Evolutionary conservation across 1,284 basidiomycete genomes (phyloP).

Genomic region (Leccinum laetum): DNA sequence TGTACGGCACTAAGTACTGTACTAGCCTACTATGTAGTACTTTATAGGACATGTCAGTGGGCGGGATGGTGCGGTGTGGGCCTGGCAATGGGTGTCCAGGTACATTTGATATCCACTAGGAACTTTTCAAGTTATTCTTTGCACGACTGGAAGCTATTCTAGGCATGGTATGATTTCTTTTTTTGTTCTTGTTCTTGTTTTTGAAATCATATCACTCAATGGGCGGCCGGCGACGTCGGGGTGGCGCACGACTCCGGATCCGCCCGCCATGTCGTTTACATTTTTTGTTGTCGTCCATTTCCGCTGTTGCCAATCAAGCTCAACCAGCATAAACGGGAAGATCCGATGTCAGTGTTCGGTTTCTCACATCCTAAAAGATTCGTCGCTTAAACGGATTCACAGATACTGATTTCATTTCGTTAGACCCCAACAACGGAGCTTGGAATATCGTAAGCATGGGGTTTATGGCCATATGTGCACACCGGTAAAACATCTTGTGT

Average conservation of each 20-base stretch:
- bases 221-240: not conserved
- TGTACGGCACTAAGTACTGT: too few species aligned
- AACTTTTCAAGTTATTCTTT: not conserved
- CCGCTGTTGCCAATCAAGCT: conserved; percentile 31
- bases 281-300: too few species aligned
- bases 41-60: not conserved
- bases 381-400: not conserved
- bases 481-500: not conserved
- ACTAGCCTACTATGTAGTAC: not conserved
- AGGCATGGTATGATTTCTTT: not conserved
- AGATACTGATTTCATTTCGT: not conserved
- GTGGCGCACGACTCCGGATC: not conserved
- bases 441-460: not conserved
- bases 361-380: not conserved
- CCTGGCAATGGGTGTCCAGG: not conserved
- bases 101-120: not conserved
- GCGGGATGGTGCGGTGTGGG: not conserved
- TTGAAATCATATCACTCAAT: not conserved
- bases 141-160: not conserved
- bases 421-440: not conserved
- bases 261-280: not conserved
- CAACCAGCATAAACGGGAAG: conserved; percentile 36
- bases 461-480: not conserved
- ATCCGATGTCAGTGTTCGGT: conserved; percentile 29
- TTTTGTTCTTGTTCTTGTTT: not conserved